Percentiles rank a stretch among this genome's conserved stretches.
Conservation (phyloP, 305 asterid species). For the Ilex paraguariensis region DNA sequence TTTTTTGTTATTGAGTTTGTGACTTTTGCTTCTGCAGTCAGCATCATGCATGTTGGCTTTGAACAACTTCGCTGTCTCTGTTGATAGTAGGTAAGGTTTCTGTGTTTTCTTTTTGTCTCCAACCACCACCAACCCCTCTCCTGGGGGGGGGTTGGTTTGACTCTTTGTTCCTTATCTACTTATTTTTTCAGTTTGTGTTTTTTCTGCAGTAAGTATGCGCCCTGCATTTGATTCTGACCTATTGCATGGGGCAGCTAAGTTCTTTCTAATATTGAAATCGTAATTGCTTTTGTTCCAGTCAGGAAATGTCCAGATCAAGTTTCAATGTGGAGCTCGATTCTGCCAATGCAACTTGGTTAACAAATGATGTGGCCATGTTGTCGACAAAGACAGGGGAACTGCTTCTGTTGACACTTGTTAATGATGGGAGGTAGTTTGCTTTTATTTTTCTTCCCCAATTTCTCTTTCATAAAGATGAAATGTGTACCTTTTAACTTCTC, state of each 20-base stretch:
- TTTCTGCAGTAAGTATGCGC: not conserved
- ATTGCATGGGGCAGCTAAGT: not conserved
- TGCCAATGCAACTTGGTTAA: slow-evolving; percentile 85
- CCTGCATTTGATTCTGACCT: no score
- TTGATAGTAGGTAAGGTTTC: slow-evolving; percentile 61
- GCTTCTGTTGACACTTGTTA: slow-evolving; percentile 80
- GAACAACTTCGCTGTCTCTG: slow-evolving; percentile 75
- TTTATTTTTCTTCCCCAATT: slow-evolving; percentile 13
- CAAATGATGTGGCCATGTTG: slow-evolving; percentile 91
- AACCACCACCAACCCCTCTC: slow-evolving; percentile 6
- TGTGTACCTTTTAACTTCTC: slow-evolving; percentile 2
- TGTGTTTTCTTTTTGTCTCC: slow-evolving; percentile 18
- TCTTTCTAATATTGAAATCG: slow-evolving; percentile 19
- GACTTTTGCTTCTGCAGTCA: slow-evolving; percentile 49
- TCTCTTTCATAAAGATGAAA: slow-evolving; percentile 7
- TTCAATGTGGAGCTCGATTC: slow-evolving; percentile 90
- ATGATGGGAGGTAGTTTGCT: slow-evolving; percentile 79
- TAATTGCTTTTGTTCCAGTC: slow-evolving; percentile 43
- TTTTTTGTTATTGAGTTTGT: slow-evolving; percentile 21
- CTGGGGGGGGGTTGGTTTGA: not conserved
- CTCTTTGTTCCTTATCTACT: not conserved
- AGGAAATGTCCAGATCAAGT: slow-evolving; percentile 76
- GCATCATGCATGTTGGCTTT: slow-evolving; percentile 76
- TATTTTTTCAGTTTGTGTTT: not conserved
- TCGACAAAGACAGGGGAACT: slow-evolving; percentile 94